Percentiles rank a stretch among this genome's conserved stretches.
phyloP scores from a whole-genome alignment of 2,329 filamentous ascomycete species.

The Cryoendolithus antarcticus region DNA sequence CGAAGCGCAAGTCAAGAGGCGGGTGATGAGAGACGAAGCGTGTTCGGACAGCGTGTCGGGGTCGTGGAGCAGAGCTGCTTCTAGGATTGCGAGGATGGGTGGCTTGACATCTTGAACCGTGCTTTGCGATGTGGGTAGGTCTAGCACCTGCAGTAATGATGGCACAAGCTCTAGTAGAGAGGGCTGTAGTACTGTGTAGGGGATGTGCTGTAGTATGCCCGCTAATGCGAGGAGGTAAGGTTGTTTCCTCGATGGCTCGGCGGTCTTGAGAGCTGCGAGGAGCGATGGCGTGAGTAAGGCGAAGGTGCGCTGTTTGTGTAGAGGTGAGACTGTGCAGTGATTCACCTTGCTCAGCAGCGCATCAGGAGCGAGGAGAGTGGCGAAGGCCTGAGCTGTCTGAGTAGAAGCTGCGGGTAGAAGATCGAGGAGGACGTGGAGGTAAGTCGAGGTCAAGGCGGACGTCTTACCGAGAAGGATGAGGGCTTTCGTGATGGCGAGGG shows the following conservation, averaged over 20 bases:
- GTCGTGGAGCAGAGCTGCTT: slow-evolving; percentile 45
- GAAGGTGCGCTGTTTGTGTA: slow-evolving; percentile 54
- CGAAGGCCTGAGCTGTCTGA: slow-evolving; percentile 44
- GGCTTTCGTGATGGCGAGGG: slow-evolving; percentile 51
- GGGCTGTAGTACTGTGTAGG: slow-evolving; percentile 47
- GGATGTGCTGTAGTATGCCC: slow-evolving; percentile 47
- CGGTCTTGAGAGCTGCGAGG: slow-evolving; percentile 38
- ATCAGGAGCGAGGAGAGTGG: slow-evolving; percentile 47
- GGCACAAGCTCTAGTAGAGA: slow-evolving; percentile 46
- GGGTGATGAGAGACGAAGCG: slow-evolving; percentile 42
- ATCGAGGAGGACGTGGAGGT: slow-evolving; percentile 35
- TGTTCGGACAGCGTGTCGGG: slow-evolving; percentile 43
- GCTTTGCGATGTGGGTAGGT: slow-evolving; percentile 28
- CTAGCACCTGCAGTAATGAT: slow-evolving; percentile 50
- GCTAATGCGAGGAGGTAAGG: slow-evolving; percentile 53
- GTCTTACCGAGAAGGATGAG: slow-evolving; percentile 44
- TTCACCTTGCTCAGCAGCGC: slow-evolving; percentile 49
- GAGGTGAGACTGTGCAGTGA: slow-evolving; percentile 47
- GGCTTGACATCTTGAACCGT: slow-evolving; percentile 39
- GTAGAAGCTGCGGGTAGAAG: slow-evolving; percentile 35
- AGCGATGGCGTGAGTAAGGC: slow-evolving; percentile 46
- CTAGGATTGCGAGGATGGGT: slow-evolving; percentile 47
- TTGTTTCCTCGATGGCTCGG: slow-evolving; percentile 36
- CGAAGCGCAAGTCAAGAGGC: slow-evolving; percentile 38
- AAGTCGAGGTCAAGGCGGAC: slow-evolving; percentile 29